Base-by-base conservation (phyloP, 129 eudicot genomes). In the Lactuca saligna region DNA sequence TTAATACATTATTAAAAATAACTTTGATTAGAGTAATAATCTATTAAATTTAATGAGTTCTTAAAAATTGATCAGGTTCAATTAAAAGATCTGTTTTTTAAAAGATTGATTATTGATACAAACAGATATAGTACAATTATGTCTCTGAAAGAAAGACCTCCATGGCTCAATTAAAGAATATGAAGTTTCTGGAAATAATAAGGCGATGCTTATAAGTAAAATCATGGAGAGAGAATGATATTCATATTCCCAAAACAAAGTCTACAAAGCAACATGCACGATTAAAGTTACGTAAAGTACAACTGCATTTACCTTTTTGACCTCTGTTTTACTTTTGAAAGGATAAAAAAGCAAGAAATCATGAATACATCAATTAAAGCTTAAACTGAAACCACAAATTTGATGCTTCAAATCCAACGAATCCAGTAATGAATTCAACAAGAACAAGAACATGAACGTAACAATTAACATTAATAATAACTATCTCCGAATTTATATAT, bases 201-300 rank as follows among this genome's bases (percentile, higher is more conserved):
- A 65, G 13, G 20, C 29, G 70, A 46, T 16, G 35, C 17, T 41
- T 41, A 20, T 20, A 20, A 7, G 17, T 41, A 63, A 38, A 39
- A 63, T 65, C 56, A 48, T 29, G 12, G 42, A 65, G 51, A 44
- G 1, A 31, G 57, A 65, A 65, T 65, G n/a, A 7, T 31, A 65
- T 65, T 65, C 57, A 7, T 31, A 65, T 65, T 65, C 57, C 29
- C 12, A 65, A 65, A 65, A 37, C 17, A 65, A 20, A 14, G 56
- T 29, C 57, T 46, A 25, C 25, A 65, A 66, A 66, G 71, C 15
- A n/a, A 8, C 71, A 66, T 66, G 34, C 60, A 51, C 60, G 60
- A 66, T 14, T 49, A 66, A 66, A 66, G 60, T 13, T 66, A n/a
- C 33, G 54, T 53, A 66, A 32, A 31, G 69, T 65, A 65, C 69